Percentiles rank a stretch among this genome's conserved stretches.
Conservation (phyloP, 345 rosid species). For the Boechera retrofracta region DNA sequence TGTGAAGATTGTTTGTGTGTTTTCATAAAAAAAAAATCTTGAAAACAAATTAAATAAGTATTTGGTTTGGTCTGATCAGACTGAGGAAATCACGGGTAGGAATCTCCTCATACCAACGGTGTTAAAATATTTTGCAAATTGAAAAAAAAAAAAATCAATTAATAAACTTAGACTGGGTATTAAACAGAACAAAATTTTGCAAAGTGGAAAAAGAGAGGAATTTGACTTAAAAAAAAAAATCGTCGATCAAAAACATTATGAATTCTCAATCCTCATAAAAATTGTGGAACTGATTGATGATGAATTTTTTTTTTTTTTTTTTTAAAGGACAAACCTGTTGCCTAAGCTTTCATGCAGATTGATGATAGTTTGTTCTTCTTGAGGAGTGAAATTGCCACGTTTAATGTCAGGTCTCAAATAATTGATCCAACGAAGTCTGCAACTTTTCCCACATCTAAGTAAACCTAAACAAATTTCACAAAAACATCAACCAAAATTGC, state of each 20-base stretch:
- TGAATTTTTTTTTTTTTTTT: background rate
- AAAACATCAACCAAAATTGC: background rate
- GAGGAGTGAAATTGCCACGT: constrained; percentile 73
- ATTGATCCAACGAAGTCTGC: constrained; percentile 83
- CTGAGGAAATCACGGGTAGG: constrained; percentile 38
- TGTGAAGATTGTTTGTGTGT: constrained; percentile 4
- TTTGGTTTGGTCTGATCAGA: background rate
- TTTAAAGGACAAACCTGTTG: constrained; percentile 53
- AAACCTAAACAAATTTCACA: constrained; percentile 50
- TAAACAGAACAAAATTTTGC: background rate
- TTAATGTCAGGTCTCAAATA: constrained; percentile 83
- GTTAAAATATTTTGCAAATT: constrained; percentile 24
- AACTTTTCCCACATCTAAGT: constrained; percentile 84
- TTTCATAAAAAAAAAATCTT: background rate
- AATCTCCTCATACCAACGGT: constrained; percentile 20
- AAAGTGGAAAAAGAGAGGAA: background rate
- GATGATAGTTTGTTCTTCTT: constrained; percentile 78
- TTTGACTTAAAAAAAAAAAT: background rate
- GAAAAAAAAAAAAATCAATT: background rate
- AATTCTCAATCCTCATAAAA: background rate
- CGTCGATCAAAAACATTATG: constrained; percentile 1
- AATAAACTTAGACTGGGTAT: background rate
- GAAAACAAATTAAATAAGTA: background rate
- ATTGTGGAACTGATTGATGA: constrained; percentile 5
- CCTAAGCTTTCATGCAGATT: constrained; percentile 62